These are phyloP conservation scores for Polygonum maritimum DNA, from an alignment of 148 eudicot species.

Conservation along the genomic window DNA sequence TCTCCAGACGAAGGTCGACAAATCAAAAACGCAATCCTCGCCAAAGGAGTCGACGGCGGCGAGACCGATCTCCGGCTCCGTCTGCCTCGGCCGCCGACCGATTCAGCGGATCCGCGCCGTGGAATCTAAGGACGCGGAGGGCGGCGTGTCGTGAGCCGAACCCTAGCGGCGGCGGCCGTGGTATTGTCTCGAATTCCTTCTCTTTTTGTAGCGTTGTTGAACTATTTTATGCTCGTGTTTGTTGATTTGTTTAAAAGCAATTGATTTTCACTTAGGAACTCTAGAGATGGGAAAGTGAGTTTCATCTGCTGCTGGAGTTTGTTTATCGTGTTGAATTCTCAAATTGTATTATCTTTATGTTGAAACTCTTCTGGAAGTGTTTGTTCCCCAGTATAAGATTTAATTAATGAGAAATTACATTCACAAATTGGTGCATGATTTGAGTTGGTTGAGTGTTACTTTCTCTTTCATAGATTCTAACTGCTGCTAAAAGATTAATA, in stretches of 20 bases:
- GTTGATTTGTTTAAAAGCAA: not conserved
- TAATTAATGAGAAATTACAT: too few species aligned
- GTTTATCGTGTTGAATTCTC: not conserved
- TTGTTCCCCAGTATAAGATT: too few species aligned
- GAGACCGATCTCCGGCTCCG: slow-evolving; percentile 16
- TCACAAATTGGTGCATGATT: too few species aligned
- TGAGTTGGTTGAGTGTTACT: too few species aligned
- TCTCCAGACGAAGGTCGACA: slow-evolving; percentile 55
- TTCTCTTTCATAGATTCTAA: too few species aligned
- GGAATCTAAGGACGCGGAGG: slow-evolving; percentile 70
- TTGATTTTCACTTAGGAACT: too few species aligned
- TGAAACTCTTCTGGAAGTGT: not conserved
- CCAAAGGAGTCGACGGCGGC: slow-evolving; percentile 17
- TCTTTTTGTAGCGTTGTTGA: not conserved
- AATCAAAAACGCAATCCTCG: slow-evolving; percentile 35
- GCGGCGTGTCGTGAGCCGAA: slow-evolving; percentile 36
- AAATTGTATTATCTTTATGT: too few species aligned
- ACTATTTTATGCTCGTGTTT: not conserved
- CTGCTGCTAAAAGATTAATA: too few species aligned
- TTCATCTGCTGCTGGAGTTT: not conserved
- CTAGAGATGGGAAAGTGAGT: not conserved
- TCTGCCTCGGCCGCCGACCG: slow-evolving; percentile 14
- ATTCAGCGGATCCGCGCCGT: slow-evolving; percentile 25
- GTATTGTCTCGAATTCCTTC: slow-evolving; percentile 14
- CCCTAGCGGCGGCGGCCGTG: slow-evolving; percentile 8